Base-by-base conservation (phyloP, 257 asterid species). In the Plantago major region DNA sequence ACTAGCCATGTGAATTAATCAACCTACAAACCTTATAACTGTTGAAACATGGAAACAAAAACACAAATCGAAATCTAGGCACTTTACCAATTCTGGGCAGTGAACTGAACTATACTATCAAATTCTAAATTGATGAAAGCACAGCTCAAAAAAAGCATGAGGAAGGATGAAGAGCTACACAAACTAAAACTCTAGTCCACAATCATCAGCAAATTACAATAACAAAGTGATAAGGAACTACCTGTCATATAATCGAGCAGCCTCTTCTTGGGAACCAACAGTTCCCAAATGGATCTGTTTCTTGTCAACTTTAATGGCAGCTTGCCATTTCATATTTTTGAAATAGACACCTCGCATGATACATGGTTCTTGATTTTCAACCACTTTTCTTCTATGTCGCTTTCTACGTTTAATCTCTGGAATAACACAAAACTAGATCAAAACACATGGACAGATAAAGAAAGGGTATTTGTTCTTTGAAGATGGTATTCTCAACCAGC, bases 311-410 rank as follows among this genome's bases (percentile, higher is more conserved):
- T 92, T 92, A 46, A 92, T 92, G 5, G 98, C 98, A n/a, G 98
- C 98, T 83, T 92, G 98, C 98, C 98, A 92, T 79, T 92, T 92
- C 88, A 86, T 75, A 51, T 92, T 92, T 81, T 92, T 92, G 75
- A 76, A 92, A 69, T 92, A 92, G 54, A 92, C 98, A 3, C 98
- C 98, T 73, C 98, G 66, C 98, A 89, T 86, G 19, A 78, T 62
- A 42, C 95, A 82, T 5, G 71, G 82, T 70, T 92, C 97, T 75
- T 82, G 88, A 70, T 86, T 87, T 18, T 86, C 95, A 8, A 79
- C 77, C 15, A 84, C 86, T 80, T 89, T 92, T 74, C 97, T 92
- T 66, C 95, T 84, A 65, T 88, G 97, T 42, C 86, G 52, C 74
- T 92, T 92, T 63, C 98, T n/a, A 58, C 87, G 89, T 78, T 89